A percentile compares a stretch with the other conserved stretches of the same genome.
phyloP scores from a whole-genome alignment of 2,329 filamentous ascomycete species.

The Exophiala sideris region DNA sequence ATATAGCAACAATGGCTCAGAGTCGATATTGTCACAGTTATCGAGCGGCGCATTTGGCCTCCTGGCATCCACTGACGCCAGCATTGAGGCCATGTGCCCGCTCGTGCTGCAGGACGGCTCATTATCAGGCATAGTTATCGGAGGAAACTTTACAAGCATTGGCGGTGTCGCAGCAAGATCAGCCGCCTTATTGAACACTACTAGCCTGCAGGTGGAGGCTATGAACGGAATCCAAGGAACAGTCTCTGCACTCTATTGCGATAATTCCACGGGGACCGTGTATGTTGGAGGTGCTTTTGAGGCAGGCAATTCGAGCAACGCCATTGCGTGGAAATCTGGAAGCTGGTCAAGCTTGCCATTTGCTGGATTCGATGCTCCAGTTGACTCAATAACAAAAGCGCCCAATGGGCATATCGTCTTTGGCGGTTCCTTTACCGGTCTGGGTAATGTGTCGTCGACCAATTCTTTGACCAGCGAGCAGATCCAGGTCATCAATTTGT shows the following conservation, averaged over 20 bases:
- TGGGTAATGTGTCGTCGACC: constrained; percentile 61
- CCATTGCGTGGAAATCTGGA: constrained; percentile 69
- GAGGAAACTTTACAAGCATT: constrained; percentile 93
- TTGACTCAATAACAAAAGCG: constrained; percentile 77
- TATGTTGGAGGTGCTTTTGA: constrained; percentile 89
- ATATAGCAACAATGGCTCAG: constrained; percentile 69
- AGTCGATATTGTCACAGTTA: constrained; percentile 74
- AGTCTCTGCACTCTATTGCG: constrained; percentile 79
- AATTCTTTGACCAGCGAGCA: constrained; percentile 51
- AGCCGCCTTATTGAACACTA: constrained; percentile 76
- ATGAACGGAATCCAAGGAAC: constrained; percentile 77
- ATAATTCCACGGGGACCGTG: constrained; percentile 70
- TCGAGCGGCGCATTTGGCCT: constrained; percentile 80
- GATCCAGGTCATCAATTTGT: constrained; percentile 78
- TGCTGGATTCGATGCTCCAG: constrained; percentile 89
- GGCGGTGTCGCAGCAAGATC: constrained; percentile 71
- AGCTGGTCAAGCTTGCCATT: constrained; percentile 83
- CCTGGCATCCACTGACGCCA: constrained; percentile 73
- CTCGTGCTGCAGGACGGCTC: constrained; percentile 66
- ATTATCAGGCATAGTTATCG: constrained; percentile 73
- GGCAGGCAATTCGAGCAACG: constrained; percentile 79
- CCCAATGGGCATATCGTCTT: constrained; percentile 84
- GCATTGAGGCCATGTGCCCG: constrained; percentile 84
- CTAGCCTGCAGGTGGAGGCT: constrained; percentile 66
- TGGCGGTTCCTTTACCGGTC: constrained; percentile 81